A percentile compares a stretch with the other conserved stretches of the same genome.
phyloP scores from a whole-genome alignment of 1,284 basidiomycete species.

The Microbotryum saponariae region DNA sequence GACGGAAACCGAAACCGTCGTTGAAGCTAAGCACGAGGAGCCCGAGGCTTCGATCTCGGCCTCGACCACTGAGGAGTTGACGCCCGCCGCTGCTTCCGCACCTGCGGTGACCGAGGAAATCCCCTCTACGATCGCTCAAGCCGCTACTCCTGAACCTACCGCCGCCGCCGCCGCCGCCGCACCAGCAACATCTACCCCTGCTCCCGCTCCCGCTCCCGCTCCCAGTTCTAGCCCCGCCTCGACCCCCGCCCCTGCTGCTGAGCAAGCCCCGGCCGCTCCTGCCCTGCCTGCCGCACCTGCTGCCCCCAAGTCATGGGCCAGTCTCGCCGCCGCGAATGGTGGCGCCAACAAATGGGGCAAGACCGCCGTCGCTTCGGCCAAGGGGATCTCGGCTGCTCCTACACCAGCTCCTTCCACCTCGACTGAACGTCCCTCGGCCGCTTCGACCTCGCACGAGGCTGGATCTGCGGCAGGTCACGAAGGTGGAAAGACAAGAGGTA shows the following conservation, averaged over 20 bases:
- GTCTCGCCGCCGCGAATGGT: constrained; percentile 66
- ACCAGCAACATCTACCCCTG: constrained; percentile 38
- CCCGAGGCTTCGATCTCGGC: constrained; percentile 2
- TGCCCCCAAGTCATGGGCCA: constrained; percentile 76
- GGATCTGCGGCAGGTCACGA: not conserved
- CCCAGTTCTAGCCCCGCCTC: constrained; percentile 32
- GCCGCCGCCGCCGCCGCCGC: constrained; percentile 5
- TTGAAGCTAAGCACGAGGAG: constrained; percentile 20
- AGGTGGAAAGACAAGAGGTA: no score
- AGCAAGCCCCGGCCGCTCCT: constrained; percentile 39
- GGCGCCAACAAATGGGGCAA: constrained; percentile 61
- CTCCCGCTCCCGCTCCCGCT: constrained; percentile 35
- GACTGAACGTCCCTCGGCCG: not conserved
- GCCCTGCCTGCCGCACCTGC: constrained; percentile 50
- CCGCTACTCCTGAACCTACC: constrained; percentile 33
- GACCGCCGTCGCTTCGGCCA: constrained; percentile 2
- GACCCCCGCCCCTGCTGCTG: constrained; percentile 35
- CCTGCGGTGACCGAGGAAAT: constrained; percentile 40
- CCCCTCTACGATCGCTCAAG: constrained; percentile 8
- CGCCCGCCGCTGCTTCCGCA: constrained; percentile 39
- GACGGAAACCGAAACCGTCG: constrained; percentile 28
- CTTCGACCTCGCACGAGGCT: not conserved
- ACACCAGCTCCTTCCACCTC: not conserved
- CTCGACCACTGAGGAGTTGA: constrained; percentile 1
- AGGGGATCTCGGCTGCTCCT: constrained; percentile 17